These are phyloP conservation scores for Microdochium bolleyi DNA, from an alignment of 2,329 filamentous ascomycete genomes.

Conservation along the genomic window DNA sequence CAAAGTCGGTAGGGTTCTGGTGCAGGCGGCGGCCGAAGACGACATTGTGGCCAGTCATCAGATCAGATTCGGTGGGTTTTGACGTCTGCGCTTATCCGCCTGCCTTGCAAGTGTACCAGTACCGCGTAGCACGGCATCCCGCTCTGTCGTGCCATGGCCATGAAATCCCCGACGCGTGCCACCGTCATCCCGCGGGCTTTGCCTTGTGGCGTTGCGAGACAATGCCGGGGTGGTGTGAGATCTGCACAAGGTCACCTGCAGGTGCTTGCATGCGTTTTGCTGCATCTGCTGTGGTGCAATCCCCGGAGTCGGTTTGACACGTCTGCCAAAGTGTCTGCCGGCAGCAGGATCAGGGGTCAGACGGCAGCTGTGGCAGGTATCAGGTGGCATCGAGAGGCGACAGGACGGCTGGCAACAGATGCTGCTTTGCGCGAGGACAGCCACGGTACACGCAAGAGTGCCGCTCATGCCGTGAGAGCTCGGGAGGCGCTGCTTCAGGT, in stretches of 20 bases:
- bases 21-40: background rate
- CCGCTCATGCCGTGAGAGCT: too few species aligned
- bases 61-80: background rate
- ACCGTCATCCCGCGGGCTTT: background rate
- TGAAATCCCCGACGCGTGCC: background rate
- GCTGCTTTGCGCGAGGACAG: too few species aligned
- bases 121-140: background rate
- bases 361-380: too few species aligned
- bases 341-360: too few species aligned
- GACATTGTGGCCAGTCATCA: background rate
- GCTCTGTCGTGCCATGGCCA: background rate
- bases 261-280: background rate
- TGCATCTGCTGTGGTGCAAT: background rate
- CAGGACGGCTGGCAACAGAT: too few species aligned
- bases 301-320: background rate
- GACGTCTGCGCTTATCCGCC: background rate
- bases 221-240: background rate
- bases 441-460: too few species aligned
- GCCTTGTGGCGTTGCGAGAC: background rate
- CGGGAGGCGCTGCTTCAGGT: too few species aligned
- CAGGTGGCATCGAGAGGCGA: too few species aligned
- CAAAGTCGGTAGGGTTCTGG: too few species aligned
- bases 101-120: too few species aligned
- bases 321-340: background rate
- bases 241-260: slow-evolving; percentile 1